Evolutionary conservation across 1,284 basidiomycete species (phyloP).

Genomic region (Anthracocystis setariae): DNA sequence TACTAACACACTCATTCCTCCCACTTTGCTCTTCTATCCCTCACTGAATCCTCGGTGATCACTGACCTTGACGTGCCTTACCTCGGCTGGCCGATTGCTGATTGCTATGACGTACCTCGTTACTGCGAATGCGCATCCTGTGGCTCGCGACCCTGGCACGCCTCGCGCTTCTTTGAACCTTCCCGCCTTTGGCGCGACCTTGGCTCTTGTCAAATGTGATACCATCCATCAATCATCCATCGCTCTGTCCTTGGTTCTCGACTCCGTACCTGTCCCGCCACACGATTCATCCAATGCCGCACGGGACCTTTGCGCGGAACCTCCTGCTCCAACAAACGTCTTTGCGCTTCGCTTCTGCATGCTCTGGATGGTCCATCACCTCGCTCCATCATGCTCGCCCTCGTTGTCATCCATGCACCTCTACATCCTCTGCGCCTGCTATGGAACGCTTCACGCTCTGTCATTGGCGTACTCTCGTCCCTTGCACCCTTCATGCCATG

Average conservation of each 20-base stretch:
- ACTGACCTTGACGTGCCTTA: neutral
- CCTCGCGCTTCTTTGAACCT: slow-evolving; percentile 7
- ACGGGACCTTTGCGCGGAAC: slow-evolving; percentile 12
- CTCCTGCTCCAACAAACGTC: slow-evolving; percentile 27
- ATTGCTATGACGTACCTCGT: neutral
- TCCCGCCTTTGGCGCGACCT: slow-evolving; percentile 11
- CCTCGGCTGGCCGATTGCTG: neutral
- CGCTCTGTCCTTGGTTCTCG: slow-evolving; percentile 1
- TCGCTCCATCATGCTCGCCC: slow-evolving; percentile 23
- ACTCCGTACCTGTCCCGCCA: neutral
- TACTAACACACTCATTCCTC: neutral
- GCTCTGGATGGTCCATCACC: slow-evolving; percentile 11
- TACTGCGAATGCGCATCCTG: slow-evolving; percentile 10
- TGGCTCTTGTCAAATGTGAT: slow-evolving; percentile 28
- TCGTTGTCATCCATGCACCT: slow-evolving; percentile 23
- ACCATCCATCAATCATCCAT: slow-evolving; percentile 31
- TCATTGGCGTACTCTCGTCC: slow-evolving; percentile 1
- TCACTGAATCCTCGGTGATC: neutral
- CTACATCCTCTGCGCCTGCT: slow-evolving; percentile 12
- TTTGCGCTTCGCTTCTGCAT: slow-evolving; percentile 23
- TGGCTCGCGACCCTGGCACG: slow-evolving; percentile 33
- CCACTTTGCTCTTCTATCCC: neutral
- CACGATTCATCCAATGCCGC: neutral
- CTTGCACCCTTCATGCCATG: slow-evolving; percentile 4
- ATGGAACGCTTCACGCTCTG: slow-evolving; percentile 13